phyloP scores from a whole-genome alignment of 768 basidiomycete species.

The Cubamyces sp. region DNA sequence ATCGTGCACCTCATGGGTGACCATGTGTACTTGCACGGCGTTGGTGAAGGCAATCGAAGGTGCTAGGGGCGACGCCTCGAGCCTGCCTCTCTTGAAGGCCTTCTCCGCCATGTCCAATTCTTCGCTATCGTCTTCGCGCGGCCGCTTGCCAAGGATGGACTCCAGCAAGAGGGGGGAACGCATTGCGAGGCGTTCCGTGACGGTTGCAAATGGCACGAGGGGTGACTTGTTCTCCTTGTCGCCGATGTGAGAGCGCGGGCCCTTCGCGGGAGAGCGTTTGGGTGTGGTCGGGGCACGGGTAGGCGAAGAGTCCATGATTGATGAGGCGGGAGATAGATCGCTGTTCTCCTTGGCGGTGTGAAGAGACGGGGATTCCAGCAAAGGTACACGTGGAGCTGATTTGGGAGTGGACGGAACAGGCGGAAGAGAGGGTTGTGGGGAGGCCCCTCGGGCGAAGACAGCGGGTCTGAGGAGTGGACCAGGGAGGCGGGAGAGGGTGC shows the following conservation, averaged over 20 bases:
- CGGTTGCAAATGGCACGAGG: conserved; percentile 38
- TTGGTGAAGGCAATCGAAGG: conserved; percentile 9
- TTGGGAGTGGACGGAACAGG: conserved; percentile 22
- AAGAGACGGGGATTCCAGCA: background rate
- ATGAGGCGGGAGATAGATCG: background rate
- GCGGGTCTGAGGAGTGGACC: conserved; percentile 1
- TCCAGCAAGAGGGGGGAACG: conserved; percentile 45
- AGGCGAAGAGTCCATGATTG: conserved; percentile 6
- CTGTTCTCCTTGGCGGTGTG: background rate
- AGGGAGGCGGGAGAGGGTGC: conserved; percentile 10
- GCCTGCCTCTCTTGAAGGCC: conserved; percentile 23
- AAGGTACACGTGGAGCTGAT: background rate
- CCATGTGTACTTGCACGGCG: conserved; percentile 8
- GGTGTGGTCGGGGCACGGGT: conserved; percentile 22
- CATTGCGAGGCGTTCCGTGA: conserved; percentile 50
- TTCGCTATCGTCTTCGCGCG: conserved; percentile 39
- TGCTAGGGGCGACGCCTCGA: conserved; percentile 15
- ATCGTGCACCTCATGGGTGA: background rate
- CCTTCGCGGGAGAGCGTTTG: conserved; percentile 23
- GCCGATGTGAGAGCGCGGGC: conserved; percentile 32
- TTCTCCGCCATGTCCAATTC: conserved; percentile 16
- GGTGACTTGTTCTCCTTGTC: conserved; percentile 70
- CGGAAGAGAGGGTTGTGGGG: background rate
- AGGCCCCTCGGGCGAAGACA: background rate
- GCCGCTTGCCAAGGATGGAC: conserved; percentile 46